These are phyloP conservation scores for Paramecium sexaurelia DNA, from an alignment of 73 alveolate species.

Conservation along the genomic window DNA sequence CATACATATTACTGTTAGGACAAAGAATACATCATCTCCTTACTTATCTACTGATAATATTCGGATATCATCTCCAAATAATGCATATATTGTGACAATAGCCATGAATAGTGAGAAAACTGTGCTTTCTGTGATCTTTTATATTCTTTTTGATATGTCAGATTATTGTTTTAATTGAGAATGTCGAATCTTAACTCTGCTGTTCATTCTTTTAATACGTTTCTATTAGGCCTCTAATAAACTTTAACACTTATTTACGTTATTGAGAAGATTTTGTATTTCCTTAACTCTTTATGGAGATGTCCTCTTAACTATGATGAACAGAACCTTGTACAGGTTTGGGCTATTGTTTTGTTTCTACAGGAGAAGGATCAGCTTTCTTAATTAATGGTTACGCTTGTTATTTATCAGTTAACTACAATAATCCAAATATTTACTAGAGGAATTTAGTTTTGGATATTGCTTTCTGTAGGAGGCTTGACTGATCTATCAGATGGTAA, in stretches of 20 bases:
- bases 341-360: background rate
- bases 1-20: conserved; percentile 55
- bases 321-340: background rate
- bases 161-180: conserved; percentile 1
- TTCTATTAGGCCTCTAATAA: background rate
- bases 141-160: background rate
- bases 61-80: conserved; percentile 89
- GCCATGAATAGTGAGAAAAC: conserved; percentile 74
- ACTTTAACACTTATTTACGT: background rate
- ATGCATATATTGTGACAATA: conserved; percentile 83
- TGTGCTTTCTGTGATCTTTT: background rate
- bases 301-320: background rate
- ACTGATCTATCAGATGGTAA: conserved; percentile 45
- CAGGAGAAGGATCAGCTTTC: background rate
- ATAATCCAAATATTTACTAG: background rate
- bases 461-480: background rate
- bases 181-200: background rate
- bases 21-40: conserved; percentile 67
- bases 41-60: conserved; percentile 55
- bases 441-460: background rate
- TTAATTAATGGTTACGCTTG: background rate
- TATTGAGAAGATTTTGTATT: background rate
- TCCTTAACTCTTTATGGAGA: background rate
- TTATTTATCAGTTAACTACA: conserved; percentile 29
- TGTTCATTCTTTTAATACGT: conserved; percentile 15